Percentiles rank a stretch among this genome's conserved stretches.
Evolutionary conservation across 805 yeast genomes (phyloP).

Genomic region (Lachancea kluyveri): DNA sequence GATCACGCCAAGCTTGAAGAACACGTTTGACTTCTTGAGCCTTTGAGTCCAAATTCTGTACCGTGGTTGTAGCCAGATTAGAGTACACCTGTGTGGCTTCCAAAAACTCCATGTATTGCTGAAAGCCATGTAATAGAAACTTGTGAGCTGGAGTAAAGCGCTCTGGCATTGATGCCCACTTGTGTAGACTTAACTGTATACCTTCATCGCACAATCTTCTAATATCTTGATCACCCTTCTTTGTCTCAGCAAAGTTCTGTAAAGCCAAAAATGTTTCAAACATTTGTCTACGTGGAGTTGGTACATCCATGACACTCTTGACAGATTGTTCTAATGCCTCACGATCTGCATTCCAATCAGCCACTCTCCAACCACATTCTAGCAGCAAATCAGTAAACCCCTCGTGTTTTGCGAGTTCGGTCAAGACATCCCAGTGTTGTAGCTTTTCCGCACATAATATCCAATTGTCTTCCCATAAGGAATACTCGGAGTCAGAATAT

Average conservation of each 20-base stretch:
- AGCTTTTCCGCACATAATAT: constrained; percentile 92
- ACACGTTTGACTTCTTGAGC: constrained; percentile 93
- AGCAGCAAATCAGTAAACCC: constrained; percentile 89
- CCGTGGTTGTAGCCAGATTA: constrained; percentile 80
- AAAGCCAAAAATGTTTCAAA: constrained; percentile 90
- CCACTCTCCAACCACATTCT: constrained; percentile 99
- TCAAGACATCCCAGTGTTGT: constrained; percentile 96
- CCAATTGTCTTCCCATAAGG: constrained; percentile 99
- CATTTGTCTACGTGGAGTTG: constrained; percentile 93
- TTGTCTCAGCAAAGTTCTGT: constrained; percentile 90
- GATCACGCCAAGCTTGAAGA: constrained; percentile 95
- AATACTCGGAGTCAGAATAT: constrained; percentile 89
- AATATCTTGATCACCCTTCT: constrained; percentile 78
- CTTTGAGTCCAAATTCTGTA: constrained; percentile 85
- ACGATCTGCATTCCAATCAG: constrained; percentile 94
- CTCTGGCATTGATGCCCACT: constrained; percentile 86
- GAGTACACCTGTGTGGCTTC: constrained; percentile 95
- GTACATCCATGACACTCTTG: constrained; percentile 95
- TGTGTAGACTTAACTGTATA: constrained; percentile 81
- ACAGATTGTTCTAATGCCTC: constrained; percentile 93
- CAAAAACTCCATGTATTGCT: constrained; percentile 94
- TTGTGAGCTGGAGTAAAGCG: constrained; percentile 77
- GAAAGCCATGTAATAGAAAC: constrained; percentile 87
- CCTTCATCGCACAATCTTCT: constrained; percentile 92
- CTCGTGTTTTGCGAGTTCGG: constrained; percentile 96